These are phyloP conservation scores for Curvularia verruculosa DNA, from an alignment of 2,329 filamentous ascomycete genomes.

Conservation along the genomic window DNA sequence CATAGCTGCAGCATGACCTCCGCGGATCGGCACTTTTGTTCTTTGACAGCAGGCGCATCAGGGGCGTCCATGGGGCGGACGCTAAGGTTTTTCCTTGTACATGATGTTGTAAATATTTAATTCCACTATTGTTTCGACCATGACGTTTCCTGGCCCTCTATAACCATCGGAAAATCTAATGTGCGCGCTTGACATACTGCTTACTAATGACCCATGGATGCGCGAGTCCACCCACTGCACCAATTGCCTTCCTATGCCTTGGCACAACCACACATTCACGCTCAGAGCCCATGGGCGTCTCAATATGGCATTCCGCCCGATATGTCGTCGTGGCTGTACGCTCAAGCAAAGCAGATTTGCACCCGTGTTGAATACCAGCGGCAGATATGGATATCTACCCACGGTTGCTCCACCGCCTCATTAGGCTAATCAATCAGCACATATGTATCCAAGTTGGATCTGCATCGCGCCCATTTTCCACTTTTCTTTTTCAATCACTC, in stretches of 20 bases:
- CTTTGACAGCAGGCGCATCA: not conserved
- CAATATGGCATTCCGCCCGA: constrained; percentile 26
- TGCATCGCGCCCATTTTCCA: constrained; percentile 4
- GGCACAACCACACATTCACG: constrained; percentile 4
- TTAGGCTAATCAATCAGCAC: constrained; percentile 42
- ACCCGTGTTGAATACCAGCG: constrained; percentile 12
- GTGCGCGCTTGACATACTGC: constrained; percentile 10
- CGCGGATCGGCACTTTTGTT: constrained; percentile 8
- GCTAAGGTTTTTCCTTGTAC: not conserved
- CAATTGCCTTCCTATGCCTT: not conserved
- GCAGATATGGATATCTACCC: constrained; percentile 14
- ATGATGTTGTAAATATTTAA: constrained; percentile 15
- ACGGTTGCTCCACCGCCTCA: constrained; percentile 23
- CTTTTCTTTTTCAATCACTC: not conserved
- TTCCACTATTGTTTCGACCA: constrained; percentile 9
- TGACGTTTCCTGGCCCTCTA: not conserved
- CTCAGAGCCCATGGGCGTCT: constrained; percentile 7
- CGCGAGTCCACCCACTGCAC: not conserved
- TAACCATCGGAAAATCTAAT: constrained; percentile 1
- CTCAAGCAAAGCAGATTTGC: constrained; percentile 19
- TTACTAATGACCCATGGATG: constrained; percentile 12
- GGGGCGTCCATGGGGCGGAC: not conserved
- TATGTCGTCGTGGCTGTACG: constrained; percentile 18
- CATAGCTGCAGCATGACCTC: constrained; percentile 6
- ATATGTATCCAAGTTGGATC: constrained; percentile 10